Conservation (phyloP, 1,139 yeast genomes). For the Wickerhamomyces sp. region DNA sequence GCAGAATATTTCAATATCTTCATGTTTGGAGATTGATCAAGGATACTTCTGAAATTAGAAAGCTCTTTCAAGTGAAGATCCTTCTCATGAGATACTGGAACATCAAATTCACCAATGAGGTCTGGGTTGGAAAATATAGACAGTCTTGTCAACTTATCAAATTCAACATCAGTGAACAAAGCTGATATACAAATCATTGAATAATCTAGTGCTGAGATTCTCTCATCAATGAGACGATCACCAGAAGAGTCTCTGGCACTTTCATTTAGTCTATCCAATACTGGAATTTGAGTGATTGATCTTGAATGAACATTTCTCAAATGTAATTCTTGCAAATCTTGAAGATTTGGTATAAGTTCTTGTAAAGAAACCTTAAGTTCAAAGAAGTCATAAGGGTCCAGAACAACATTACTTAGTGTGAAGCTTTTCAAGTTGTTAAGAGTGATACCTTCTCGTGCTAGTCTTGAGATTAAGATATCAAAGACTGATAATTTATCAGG, state of each 20-base stretch:
- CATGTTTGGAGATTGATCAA: not conserved
- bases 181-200: not conserved
- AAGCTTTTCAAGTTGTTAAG: slow-evolving; percentile 1
- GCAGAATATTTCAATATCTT: not conserved
- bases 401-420: slow-evolving; percentile 3
- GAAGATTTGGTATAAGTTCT: not conserved
- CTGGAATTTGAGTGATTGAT: not conserved
- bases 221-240: no score
- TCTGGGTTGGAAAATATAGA: not conserved
- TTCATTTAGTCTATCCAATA: no score
- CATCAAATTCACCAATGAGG: not conserved
- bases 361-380: not conserved
- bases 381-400: not conserved
- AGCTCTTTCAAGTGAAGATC: not conserved
- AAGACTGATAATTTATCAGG: not conserved
- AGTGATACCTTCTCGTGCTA: not conserved
- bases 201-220: no score
- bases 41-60: not conserved
- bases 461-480: not conserved
- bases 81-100: not conserved
- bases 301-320: not conserved
- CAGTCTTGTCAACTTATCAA: not conserved
- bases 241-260: no score
- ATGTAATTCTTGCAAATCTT: not conserved
- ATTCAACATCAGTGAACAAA: not conserved